phyloP scores from a whole-genome alignment of 2,329 filamentous ascomycete species.

The Tricladium varicosporioides region DNA sequence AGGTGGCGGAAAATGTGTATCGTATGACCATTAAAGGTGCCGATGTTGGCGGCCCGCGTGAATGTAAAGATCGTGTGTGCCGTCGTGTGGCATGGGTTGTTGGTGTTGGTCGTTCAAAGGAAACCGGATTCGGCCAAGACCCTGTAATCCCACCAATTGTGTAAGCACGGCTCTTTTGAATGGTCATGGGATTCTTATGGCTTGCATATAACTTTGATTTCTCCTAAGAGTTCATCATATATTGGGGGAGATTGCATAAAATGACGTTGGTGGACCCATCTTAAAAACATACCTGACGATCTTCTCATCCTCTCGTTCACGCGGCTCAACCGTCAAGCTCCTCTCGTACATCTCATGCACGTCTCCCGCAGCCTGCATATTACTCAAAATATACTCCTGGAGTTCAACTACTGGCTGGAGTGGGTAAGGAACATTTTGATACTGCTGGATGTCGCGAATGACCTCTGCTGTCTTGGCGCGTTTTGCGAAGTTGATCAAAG shows the following conservation, averaged over 20 bases:
- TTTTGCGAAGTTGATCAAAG: slow-evolving; percentile 98
- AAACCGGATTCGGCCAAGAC: slow-evolving; percentile 61
- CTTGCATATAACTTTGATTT: slow-evolving; percentile 17
- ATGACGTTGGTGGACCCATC: slow-evolving; percentile 16
- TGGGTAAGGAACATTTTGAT: slow-evolving; percentile 95
- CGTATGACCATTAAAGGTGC: slow-evolving; percentile 21
- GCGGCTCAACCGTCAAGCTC: slow-evolving; percentile 87
- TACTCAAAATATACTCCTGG: slow-evolving; percentile 94
- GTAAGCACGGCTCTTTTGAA: slow-evolving; percentile 28
- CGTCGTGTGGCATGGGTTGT: slow-evolving; percentile 13
- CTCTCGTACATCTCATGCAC: slow-evolving; percentile 99
- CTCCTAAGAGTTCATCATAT: slow-evolving; percentile 13
- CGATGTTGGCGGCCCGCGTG: slow-evolving; percentile 13
- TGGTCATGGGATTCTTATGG: slow-evolving; percentile 8
- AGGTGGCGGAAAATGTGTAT: slow-evolving; percentile 18
- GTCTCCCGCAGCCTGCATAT: slow-evolving; percentile 92
- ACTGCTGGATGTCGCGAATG: slow-evolving; percentile 97
- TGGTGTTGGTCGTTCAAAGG: slow-evolving; percentile 38
- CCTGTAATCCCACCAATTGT: slow-evolving; percentile 38
- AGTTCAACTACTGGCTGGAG: slow-evolving; percentile 86
- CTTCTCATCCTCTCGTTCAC: slow-evolving; percentile 97
- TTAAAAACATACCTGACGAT: slow-evolving; percentile 72
- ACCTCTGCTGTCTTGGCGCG: slow-evolving; percentile 97
- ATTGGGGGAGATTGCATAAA: slow-evolving; percentile 20
- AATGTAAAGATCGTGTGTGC: slow-evolving; percentile 17